Evolutionary conservation across 2,329 filamentous ascomycete species (phyloP), one percentile per base, ranked within the genome.

Genomic region (Plenodomus tracheiphilus): DNA sequence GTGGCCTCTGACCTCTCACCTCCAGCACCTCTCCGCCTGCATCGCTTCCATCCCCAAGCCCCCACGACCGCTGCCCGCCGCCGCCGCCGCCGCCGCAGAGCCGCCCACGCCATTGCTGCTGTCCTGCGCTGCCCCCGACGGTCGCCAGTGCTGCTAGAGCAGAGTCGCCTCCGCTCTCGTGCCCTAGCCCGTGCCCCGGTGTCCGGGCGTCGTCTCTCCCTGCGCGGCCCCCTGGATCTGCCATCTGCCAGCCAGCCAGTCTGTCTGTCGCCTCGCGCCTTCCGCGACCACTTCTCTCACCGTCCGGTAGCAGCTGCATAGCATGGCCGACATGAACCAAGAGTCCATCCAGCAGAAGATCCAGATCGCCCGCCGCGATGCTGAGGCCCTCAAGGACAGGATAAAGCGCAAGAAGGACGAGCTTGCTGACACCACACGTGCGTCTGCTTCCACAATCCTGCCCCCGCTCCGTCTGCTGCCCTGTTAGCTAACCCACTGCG

Each of bases 371-470:
- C 87, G 94, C 77, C 90, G 94, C 81, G 94, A 99, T 83, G 94
- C 94, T 68, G 94, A 97, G 81, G 92, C 89, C 45, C 81, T 97
- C 66, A 97, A 97, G 83, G 93, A 97, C 75, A 88, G 90, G 77
- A 97, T 97, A 85, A 97, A 97, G 87, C 86, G 92, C 78, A 96
- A 96, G 86, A 97, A 97, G 88, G 94, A 99, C 84, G 94, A 97
- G 79, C 85, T 99, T 66, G 93, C 93, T 73, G 94, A 99, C 77
- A 96, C 92, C 58, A 95, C 92, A 72, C 87, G 94, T 99, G 86
- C 85, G 93, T 77, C 49, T 48, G 45, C 48, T 39, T 38, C 35
- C 17, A 19, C 39, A 16, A 41, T 35, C 28, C 47, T 45, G 17
- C 39, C 19, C 50, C 39, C 19, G 16, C 21, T 39, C 21, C 30